Evolutionary conservation across 805 yeast genomes (phyloP).

Genomic region (Lipomyces lipofer): DNA sequence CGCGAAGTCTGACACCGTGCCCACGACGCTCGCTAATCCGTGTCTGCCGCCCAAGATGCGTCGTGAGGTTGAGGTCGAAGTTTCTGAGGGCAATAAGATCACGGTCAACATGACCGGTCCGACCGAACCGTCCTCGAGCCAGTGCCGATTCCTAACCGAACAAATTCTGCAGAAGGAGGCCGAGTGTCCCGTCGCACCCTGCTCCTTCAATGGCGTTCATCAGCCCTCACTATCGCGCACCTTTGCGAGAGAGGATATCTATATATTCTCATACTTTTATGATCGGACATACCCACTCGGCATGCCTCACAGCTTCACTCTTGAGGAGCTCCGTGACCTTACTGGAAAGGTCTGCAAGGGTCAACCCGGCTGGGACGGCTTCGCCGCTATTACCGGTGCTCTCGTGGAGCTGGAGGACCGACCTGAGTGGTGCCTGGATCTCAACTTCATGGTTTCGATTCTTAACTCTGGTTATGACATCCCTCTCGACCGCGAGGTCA

Average conservation of each 20-base stretch:
- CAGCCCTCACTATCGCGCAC: slow-evolving; percentile 87
- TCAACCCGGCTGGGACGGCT: slow-evolving; percentile 67
- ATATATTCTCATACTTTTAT: slow-evolving; percentile 89
- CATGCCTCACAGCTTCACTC: slow-evolving; percentile 85
- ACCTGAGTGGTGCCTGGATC: slow-evolving; percentile 93
- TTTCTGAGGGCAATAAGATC: slow-evolving; percentile 41
- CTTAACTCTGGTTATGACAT: slow-evolving; percentile 97
- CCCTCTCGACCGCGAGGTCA: slow-evolving; percentile 83
- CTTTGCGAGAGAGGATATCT: slow-evolving; percentile 76
- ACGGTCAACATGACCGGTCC: slow-evolving; percentile 69
- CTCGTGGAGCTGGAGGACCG: slow-evolving; percentile 66
- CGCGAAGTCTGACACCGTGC: slow-evolving; percentile 9
- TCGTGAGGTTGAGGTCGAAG: slow-evolving; percentile 60
- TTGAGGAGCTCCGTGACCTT: slow-evolving; percentile 78
- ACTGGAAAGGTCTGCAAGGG: slow-evolving; percentile 87
- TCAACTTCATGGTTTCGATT: slow-evolving; percentile 85
- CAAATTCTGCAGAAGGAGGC: slow-evolving; percentile 77
- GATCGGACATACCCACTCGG: slow-evolving; percentile 94
- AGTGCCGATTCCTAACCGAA: slow-evolving; percentile 86
- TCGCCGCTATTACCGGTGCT: slow-evolving; percentile 67
- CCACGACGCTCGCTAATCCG: slow-evolving; percentile 60
- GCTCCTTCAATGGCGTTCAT: slow-evolving; percentile 96
- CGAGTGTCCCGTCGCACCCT: slow-evolving; percentile 72
- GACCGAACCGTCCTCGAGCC: slow-evolving; percentile 63
- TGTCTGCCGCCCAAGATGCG: slow-evolving; percentile 79